Conservation (phyloP, 2,329 filamentous ascomycete genomes). For the Metarhizium rileyi region DNA sequence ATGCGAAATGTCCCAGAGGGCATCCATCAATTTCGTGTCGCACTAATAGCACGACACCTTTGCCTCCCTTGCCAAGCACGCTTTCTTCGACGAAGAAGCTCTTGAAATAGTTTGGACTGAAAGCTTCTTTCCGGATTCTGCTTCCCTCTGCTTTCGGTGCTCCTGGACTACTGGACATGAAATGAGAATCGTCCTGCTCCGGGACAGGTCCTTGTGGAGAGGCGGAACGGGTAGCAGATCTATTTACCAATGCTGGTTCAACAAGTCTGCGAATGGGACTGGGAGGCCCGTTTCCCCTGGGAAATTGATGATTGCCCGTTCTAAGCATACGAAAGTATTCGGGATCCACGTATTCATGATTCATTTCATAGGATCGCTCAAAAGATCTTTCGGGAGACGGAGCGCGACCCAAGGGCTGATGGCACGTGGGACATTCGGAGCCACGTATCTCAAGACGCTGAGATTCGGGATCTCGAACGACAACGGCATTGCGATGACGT, state of each 20-base stretch:
- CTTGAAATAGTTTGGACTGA: slow-evolving; percentile 87
- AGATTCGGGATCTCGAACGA: slow-evolving; percentile 79
- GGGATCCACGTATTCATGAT: slow-evolving; percentile 68
- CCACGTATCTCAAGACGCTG: slow-evolving; percentile 75
- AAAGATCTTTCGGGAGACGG: slow-evolving; percentile 39
- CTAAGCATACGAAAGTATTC: slow-evolving; percentile 94
- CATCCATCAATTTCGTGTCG: slow-evolving; percentile 87
- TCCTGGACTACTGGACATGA: slow-evolving; percentile 42
- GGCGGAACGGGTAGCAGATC: slow-evolving; percentile 7
- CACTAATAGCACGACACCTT: slow-evolving; percentile 90
- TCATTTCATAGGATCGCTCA: slow-evolving; percentile 29
- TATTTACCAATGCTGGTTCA: slow-evolving; percentile 29
- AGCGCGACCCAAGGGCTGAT: slow-evolving; percentile 52
- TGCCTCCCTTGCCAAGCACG: slow-evolving; percentile 80
- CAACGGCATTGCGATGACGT: slow-evolving; percentile 84
- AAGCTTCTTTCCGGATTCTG: slow-evolving; percentile 76
- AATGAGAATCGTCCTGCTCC: slow-evolving; percentile 29
- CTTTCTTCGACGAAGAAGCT: slow-evolving; percentile 86
- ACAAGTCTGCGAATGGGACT: slow-evolving; percentile 46
- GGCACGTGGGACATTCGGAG: slow-evolving; percentile 84
- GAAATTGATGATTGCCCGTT: slow-evolving; percentile 37
- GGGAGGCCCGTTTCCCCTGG: slow-evolving; percentile 33
- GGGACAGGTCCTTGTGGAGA: slow-evolving; percentile 14
- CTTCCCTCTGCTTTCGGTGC: slow-evolving; percentile 41
- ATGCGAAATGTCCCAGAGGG: slow-evolving; percentile 81